phyloP scores from a whole-genome alignment of 2,329 filamentous ascomycete species.

The Paraphoma sp. region DNA sequence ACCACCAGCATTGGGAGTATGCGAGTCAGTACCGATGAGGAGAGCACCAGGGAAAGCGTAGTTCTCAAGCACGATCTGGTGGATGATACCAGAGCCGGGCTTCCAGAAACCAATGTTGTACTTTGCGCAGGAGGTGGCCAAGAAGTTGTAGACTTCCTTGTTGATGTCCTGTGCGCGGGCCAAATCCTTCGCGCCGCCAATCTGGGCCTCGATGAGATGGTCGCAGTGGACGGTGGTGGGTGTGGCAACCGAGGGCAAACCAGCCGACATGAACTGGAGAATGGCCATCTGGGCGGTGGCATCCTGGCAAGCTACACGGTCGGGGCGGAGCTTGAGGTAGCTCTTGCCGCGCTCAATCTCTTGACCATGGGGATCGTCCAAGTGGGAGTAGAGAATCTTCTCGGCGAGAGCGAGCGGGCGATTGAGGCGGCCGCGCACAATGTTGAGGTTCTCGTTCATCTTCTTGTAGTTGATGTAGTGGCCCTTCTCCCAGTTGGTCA shows the following conservation, averaged over 20 bases:
- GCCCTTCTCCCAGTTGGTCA: conserved; percentile 94
- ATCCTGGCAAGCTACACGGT: conserved; percentile 99
- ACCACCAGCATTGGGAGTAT: conserved; percentile 97
- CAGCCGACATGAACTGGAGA: conserved; percentile 98
- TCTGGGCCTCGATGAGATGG: conserved; percentile 97
- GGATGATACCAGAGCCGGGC: conserved; percentile 98
- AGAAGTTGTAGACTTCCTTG: conserved; percentile 99
- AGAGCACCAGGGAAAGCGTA: conserved; percentile 99
- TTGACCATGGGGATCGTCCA: conserved; percentile 95
- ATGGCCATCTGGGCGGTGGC: conserved; percentile 99
- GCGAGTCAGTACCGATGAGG: conserved; percentile 96
- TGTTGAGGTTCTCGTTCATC: conserved; percentile 95
- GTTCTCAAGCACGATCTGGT: conserved; percentile 98
- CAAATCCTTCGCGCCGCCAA: conserved; percentile 93
- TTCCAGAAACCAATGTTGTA: conserved; percentile 99
- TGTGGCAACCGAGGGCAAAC: conserved; percentile 93
- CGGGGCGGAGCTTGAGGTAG: conserved; percentile 95
- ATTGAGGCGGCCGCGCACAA: conserved; percentile 90
- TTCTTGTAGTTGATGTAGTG: conserved; percentile 99
- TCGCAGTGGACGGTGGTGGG: conserved; percentile 97
- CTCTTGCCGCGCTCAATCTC: conserved; percentile 95
- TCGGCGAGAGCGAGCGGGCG: conserved; percentile 93
- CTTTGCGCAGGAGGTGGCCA: conserved; percentile 92
- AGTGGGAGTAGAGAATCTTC: conserved; percentile 98
- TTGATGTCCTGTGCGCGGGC: conserved; percentile 90